A percentile compares a stretch with the other conserved stretches of the same genome.
Evolutionary conservation across 768 basidiomycete genomes (phyloP).

Genomic region (Rhizopogon rudus): DNA sequence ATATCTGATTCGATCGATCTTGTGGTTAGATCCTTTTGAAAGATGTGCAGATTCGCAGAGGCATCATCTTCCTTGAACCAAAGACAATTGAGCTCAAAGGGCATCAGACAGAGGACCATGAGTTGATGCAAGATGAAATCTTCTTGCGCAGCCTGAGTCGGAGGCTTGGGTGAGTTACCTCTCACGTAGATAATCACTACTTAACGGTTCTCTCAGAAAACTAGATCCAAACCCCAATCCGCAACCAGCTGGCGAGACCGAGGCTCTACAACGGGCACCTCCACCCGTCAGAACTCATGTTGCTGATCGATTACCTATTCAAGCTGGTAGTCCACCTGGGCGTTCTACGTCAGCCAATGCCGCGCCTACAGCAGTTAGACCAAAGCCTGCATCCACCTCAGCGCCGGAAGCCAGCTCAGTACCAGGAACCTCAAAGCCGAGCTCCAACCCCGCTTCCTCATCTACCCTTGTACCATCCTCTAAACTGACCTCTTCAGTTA

Average conservation of each 20-base stretch:
- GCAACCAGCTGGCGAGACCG: not conserved
- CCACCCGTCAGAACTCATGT: not conserved
- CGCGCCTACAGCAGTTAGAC: not conserved
- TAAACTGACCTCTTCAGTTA: conserved; percentile 5
- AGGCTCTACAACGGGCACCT: not conserved
- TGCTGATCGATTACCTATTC: not conserved
- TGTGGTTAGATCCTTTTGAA: conserved; percentile 58
- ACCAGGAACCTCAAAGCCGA: not conserved
- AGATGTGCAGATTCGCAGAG: conserved; percentile 61
- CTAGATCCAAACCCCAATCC: conserved; percentile 19
- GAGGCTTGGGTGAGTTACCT: conserved; percentile 59
- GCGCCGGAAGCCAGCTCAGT: not conserved
- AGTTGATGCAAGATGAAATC: conserved; percentile 47
- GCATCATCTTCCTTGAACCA: conserved; percentile 77
- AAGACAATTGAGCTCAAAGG: conserved; percentile 56
- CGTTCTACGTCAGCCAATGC: not conserved
- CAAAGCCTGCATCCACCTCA: not conserved
- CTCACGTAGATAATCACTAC: not conserved
- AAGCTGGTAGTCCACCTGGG: not conserved
- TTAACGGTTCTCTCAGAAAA: conserved; percentile 11
- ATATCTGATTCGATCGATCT: not conserved
- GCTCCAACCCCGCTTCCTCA: conserved; percentile 7
- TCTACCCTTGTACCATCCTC: conserved; percentile 13
- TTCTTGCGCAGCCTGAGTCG: conserved; percentile 58
- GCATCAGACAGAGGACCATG: conserved; percentile 59